Conservation (phyloP, 805 yeast genomes). For the Nakazawaea laoshanensis region DNA sequence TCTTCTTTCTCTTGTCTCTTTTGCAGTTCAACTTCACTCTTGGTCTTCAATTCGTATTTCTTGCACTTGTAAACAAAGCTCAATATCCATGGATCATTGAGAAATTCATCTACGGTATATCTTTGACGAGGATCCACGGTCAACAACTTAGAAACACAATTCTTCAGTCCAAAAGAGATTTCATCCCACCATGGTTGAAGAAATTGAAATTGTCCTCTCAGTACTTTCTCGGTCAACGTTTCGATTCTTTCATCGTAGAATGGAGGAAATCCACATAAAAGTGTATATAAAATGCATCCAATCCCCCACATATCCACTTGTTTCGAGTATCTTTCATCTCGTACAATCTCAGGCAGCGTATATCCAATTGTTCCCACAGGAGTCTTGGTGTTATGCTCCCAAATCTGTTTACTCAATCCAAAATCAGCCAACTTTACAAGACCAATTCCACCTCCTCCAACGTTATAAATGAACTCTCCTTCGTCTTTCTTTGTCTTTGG, state of each 20-base stretch:
- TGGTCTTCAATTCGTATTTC: slow-evolving; percentile 6
- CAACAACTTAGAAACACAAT: slow-evolving; percentile 55
- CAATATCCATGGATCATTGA: slow-evolving; percentile 70
- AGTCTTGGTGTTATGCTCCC: slow-evolving; percentile 85
- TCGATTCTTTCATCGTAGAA: slow-evolving; percentile 83
- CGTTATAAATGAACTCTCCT: slow-evolving; percentile 69
- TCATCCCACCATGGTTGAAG: slow-evolving; percentile 89
- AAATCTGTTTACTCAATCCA: slow-evolving; percentile 86
- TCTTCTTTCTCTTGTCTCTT: neutral
- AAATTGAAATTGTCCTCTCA: slow-evolving; percentile 71
- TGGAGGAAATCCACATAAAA: slow-evolving; percentile 96
- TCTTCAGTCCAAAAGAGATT: slow-evolving; percentile 58
- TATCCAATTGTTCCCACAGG: slow-evolving; percentile 99
- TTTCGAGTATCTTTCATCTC: slow-evolving; percentile 86
- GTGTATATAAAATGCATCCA: slow-evolving; percentile 91
- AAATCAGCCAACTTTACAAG: slow-evolving; percentile 88
- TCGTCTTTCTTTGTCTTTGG: slow-evolving; percentile 69
- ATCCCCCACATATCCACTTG: slow-evolving; percentile 99
- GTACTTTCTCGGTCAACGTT: slow-evolving; percentile 66
- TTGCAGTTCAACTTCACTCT: slow-evolving; percentile 7
- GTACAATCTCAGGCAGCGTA: slow-evolving; percentile 96
- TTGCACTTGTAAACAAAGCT: slow-evolving; percentile 15
- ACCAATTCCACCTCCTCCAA: slow-evolving; percentile 94
- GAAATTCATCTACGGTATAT: slow-evolving; percentile 63
- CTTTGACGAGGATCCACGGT: slow-evolving; percentile 65